Evolutionary conservation across 2,329 filamentous ascomycete genomes (phyloP).

Genomic region (Metarhizium guizhouense): DNA sequence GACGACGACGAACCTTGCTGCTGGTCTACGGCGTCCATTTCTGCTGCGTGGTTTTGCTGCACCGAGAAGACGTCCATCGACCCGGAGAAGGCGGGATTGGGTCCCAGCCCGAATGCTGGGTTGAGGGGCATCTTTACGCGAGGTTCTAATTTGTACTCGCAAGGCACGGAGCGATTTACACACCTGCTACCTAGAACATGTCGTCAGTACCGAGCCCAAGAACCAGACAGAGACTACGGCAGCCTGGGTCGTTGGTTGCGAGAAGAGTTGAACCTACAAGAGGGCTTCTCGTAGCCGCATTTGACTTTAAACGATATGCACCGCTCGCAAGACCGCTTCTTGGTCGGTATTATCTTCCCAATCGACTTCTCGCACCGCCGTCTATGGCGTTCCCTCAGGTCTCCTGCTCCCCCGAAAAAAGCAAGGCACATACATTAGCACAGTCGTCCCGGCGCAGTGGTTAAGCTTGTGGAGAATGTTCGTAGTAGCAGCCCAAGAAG

Average conservation of each 20-base stretch:
- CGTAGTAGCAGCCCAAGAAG: background rate
- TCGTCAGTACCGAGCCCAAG: background rate
- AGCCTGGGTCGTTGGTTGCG: no score
- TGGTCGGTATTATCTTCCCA: constrained; percentile 8
- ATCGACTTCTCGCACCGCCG: constrained; percentile 8
- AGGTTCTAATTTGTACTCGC: constrained; percentile 7
- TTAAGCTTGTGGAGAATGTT: background rate
- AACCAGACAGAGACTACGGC: background rate
- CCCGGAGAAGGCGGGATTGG: constrained; percentile 4
- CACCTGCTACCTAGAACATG: constrained; percentile 5
- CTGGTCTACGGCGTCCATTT: background rate
- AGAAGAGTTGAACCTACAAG: background rate
- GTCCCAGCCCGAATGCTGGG: constrained; percentile 7
- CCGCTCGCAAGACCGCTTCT: constrained; percentile 9
- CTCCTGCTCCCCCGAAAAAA: constrained; percentile 1
- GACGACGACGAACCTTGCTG: background rate
- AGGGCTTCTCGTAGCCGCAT: constrained; percentile 7
- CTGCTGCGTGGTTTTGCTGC: background rate
- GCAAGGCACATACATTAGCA: background rate
- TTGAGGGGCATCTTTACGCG: constrained; percentile 9
- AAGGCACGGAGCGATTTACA: constrained; percentile 5
- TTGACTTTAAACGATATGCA: constrained; percentile 10
- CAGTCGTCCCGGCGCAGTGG: background rate
- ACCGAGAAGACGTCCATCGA: constrained; percentile 7
- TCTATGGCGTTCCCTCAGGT: constrained; percentile 7